Base-by-base conservation (phyloP, 2,329 filamentous ascomycete genomes). In the Blastomyces silverae region DNA sequence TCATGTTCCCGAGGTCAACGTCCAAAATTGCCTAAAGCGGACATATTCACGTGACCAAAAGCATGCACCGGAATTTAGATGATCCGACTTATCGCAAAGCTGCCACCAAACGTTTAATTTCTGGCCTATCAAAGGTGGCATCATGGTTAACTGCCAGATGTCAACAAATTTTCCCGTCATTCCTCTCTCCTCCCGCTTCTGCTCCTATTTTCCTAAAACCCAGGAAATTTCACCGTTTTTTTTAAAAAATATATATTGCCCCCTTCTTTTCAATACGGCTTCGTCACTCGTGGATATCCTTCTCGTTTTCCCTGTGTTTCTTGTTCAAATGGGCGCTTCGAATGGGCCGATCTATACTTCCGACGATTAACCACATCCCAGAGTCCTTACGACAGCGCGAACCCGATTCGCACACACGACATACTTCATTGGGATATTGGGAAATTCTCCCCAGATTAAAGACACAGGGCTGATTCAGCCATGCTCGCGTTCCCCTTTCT, bases 401-500 rank as follows among this genome's bases (percentile, higher is more conserved):
- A 22, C 31, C 53, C 1, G 11, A 13, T 53, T 55, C 31, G 15
- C 48, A 46, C 17, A 10, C 44, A 39, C 31, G 17, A 37, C 20
- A 6, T 5, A 6, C 28, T 20, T 48, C n/a, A 39, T 55, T 62
- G 13, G 31, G 20, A 15, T 25, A 25, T 22, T 55, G 22, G 31
- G 22, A 22, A 0, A 48, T 7, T 13, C 52, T 31, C 37, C n/a
- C n/a, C 52, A 20, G n/a, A 8, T 22, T 17, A 15, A 37, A 55
- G 52, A 63, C 52, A 13, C 22, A 34, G n/a, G 25, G 37, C 42
- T 22, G 39, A 34, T 48, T 53, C 25, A 63, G 53, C 62, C 60
- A 79, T 79, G 77, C 73, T 76, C 67, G 64, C 74, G 20, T 64
- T 75, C 64, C 70, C 71, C 7, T 67, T 78, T 20, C 59, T 76